These are phyloP conservation scores for Bipolaris victoriae DNA, from an alignment of 2,329 filamentous ascomycete species.

Conservation along the genomic window DNA sequence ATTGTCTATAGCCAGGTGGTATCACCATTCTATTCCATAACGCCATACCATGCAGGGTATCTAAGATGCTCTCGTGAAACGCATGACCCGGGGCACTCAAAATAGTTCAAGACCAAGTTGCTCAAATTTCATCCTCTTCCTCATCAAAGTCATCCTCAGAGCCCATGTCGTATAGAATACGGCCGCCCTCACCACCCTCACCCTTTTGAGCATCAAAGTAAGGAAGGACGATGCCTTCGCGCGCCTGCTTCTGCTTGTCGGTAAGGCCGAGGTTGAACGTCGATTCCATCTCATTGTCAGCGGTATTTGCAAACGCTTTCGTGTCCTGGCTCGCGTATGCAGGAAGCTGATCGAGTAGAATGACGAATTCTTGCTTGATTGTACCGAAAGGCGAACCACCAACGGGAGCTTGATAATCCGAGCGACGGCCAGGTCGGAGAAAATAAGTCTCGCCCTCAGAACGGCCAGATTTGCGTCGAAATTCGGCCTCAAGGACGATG, in stretches of 20 bases:
- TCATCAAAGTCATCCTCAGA: slow-evolving; percentile 96
- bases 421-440: slow-evolving; percentile 41
- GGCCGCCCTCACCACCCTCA: slow-evolving; percentile 78
- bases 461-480: slow-evolving; percentile 81
- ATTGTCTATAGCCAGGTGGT: not conserved
- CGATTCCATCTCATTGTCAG: slow-evolving; percentile 53
- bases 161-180: slow-evolving; percentile 97
- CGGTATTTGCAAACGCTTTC: slow-evolving; percentile 33
- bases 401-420: slow-evolving; percentile 27
- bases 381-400: slow-evolving; percentile 29
- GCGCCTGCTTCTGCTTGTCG: slow-evolving; percentile 84
- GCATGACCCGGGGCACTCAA: slow-evolving; percentile 3
- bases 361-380: slow-evolving; percentile 59
- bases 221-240: slow-evolving; percentile 88
- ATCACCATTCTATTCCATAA: not conserved
- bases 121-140: slow-evolving; percentile 86
- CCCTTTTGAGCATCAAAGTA: slow-evolving; percentile 96
- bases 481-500: slow-evolving; percentile 82
- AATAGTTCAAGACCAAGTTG: not conserved
- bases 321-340: slow-evolving; percentile 34
- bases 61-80: not conserved
- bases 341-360: slow-evolving; percentile 76
- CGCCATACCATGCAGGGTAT: slow-evolving; percentile 21
- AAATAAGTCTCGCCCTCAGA: slow-evolving; percentile 74
- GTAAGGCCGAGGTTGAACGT: slow-evolving; percentile 89